Evolutionary conservation across 306 rosid genomes (phyloP), one percentile per base, ranked within the genome.

Genomic region (Fagus crenata): DNA sequence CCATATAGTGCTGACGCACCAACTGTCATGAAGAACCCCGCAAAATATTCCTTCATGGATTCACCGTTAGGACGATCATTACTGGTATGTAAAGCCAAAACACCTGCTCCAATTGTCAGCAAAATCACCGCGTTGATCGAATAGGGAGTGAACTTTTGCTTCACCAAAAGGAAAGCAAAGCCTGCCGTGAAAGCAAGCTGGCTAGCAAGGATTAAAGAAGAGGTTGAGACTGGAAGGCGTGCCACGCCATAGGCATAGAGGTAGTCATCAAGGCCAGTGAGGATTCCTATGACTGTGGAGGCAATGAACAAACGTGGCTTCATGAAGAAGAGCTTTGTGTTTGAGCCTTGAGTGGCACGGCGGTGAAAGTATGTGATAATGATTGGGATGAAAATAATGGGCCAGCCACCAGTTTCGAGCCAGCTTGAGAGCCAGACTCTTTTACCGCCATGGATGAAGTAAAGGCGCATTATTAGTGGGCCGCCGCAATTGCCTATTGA

Each of bases 1-100:
- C 97, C 97, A 51, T 91, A 92, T 75, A 96, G 58, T 4, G 78
- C 88, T 1, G 99, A 83, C 2, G 99, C 93, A 12, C 75, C 89
- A 31, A 92, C 17, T 6, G 97, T 95, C 89, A 89, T 86, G 13
- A 85, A 8, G 65, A 95, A 92, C 14, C 99, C 98, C 0, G 76
- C 17, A 2, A 84, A 49, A 9, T 95, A 95, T 61, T 89, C 41
- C 76, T 7, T 49, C 0, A 31, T 83, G 35, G 97, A 85, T 80
- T 95, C 99, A 0, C 96, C 97, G 1, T 31, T 28, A 0, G 92
- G 92, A 5, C 96, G 88, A 75, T 95, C 99, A 0, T 88, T 86
- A 3, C 86, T 75, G 0, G 96, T 79, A 9, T 78, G 93, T 67
- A 95, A 35, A 2, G 88, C 96, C 89, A 95, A 67, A 12, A 92